These are phyloP conservation scores for Trametes punicea DNA, from an alignment of 768 basidiomycete species.

Conservation along the genomic window DNA sequence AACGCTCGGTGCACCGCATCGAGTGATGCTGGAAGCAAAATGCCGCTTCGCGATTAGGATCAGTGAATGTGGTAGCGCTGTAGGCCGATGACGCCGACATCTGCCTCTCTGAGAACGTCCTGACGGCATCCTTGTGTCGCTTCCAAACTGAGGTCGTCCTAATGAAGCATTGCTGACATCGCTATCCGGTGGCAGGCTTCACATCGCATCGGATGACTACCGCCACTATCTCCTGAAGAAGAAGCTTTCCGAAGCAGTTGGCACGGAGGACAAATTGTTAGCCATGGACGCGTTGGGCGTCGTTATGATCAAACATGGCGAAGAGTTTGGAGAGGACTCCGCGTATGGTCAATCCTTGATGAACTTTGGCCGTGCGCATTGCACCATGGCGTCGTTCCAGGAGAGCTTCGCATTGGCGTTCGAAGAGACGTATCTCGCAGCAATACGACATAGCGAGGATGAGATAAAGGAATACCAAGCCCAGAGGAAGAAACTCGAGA, in stretches of 20 bases:
- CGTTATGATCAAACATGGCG: conserved; percentile 84
- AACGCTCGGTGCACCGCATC: too few species aligned
- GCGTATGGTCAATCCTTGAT: conserved; percentile 69
- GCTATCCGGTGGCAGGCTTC: conserved; percentile 48
- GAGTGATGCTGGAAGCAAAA: too few species aligned
- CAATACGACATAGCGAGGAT: conserved; percentile 60
- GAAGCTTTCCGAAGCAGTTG: conserved; percentile 60
- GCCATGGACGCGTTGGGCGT: conserved; percentile 78
- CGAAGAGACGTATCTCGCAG: conserved; percentile 67
- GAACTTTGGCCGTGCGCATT: conserved; percentile 78
- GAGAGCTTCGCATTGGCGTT: conserved; percentile 75
- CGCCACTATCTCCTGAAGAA: conserved; percentile 72
- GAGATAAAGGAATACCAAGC: conserved; percentile 83
- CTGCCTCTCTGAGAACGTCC: too few species aligned
- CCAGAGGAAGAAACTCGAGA: conserved; percentile 84
- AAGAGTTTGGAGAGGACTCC: conserved; percentile 76
- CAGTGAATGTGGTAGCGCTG: too few species aligned
- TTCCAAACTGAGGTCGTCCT: too few species aligned
- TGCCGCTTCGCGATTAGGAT: too few species aligned
- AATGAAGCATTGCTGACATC: not conserved
- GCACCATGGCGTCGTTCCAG: conserved; percentile 80
- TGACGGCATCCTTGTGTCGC: not conserved
- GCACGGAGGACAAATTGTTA: conserved; percentile 66
- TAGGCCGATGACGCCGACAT: too few species aligned
- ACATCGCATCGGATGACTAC: conserved; percentile 68